Evolutionary conservation across 805 yeast species (phyloP).

Genomic region (Metschnikowia colocasiae): DNA sequence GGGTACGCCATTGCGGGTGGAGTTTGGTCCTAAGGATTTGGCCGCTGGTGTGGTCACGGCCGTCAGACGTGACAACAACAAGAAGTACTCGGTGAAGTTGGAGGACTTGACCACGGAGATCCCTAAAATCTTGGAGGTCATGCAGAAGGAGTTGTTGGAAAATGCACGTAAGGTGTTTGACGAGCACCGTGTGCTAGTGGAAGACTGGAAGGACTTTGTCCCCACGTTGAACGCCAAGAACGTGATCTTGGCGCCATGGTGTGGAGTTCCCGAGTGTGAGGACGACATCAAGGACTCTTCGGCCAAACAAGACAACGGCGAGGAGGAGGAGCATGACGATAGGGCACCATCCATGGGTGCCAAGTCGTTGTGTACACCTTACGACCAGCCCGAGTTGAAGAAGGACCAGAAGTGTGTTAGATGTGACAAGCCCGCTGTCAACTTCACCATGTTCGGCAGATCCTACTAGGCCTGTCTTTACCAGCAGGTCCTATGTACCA

Average conservation of each 20-base stretch:
- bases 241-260: slow-evolving; percentile 93
- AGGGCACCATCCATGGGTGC: slow-evolving; percentile 99
- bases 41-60: slow-evolving; percentile 75
- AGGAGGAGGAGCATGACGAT: slow-evolving; percentile 82
- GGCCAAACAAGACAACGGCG: slow-evolving; percentile 78
- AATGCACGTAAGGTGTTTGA: slow-evolving; percentile 84
- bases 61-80: slow-evolving; percentile 89
- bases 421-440: slow-evolving; percentile 72
- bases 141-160: slow-evolving; percentile 70
- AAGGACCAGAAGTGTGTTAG: slow-evolving; percentile 81
- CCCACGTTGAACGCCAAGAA: slow-evolving; percentile 89
- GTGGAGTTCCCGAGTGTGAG: slow-evolving; percentile 92
- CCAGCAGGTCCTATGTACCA: neutral
- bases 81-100: slow-evolving; percentile 64
- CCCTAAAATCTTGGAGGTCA: slow-evolving; percentile 73
- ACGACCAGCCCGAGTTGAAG: slow-evolving; percentile 80
- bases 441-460: slow-evolving; percentile 95
- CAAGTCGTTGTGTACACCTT: slow-evolving; percentile 94
- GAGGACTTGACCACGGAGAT: slow-evolving; percentile 61
- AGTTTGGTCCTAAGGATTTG: slow-evolving; percentile 94
- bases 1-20: slow-evolving; percentile 92
- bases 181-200: slow-evolving; percentile 74
- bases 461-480: slow-evolving; percentile 54
- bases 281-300: slow-evolving; percentile 92
- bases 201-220: slow-evolving; percentile 88